Evolutionary conservation across 352 stramenopile genomes (phyloP).

Genomic region (Lagenidium sp.): DNA sequence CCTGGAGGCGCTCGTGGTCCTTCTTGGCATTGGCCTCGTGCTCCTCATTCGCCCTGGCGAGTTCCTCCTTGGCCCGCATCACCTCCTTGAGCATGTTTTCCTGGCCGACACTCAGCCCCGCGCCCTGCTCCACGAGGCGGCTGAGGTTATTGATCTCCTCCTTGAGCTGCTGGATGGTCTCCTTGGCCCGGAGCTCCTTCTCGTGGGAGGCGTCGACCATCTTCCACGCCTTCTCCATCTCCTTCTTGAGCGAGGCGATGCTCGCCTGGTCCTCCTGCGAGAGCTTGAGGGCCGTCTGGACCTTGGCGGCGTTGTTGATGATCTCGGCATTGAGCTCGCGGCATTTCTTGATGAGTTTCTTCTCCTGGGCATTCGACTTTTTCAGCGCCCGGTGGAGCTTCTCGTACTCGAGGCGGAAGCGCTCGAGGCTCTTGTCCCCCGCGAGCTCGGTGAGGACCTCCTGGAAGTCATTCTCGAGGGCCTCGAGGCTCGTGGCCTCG

Average conservation of each 20-base stretch:
- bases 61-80: conserved; percentile 85
- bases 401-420: conserved; percentile 94
- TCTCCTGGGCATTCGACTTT: conserved; percentile 93
- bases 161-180: conserved; percentile 93
- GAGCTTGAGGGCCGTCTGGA: conserved; percentile 93
- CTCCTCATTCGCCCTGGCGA: conserved; percentile 82
- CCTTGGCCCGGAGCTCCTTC: conserved; percentile 91
- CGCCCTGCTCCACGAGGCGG: conserved; percentile 92
- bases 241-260: conserved; percentile 91
- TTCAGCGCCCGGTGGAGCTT: conserved; percentile 92
- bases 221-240: conserved; percentile 95
- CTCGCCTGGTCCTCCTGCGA: conserved; percentile 92
- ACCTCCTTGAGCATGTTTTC: conserved; percentile 92
- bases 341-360: conserved; percentile 94
- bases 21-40: conserved; percentile 73
- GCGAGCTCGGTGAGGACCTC: conserved; percentile 88
- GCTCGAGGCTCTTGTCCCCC: conserved; percentile 90
- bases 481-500: conserved; percentile 64
- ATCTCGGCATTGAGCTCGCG: conserved; percentile 93
- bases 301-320: conserved; percentile 94
- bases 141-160: conserved; percentile 94
- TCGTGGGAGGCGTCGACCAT: conserved; percentile 94
- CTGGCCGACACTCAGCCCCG: conserved; percentile 86
- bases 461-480: conserved; percentile 91
- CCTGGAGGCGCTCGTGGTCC: conserved; percentile 72